Base-by-base conservation (phyloP, 345 rosid genomes). In the Lagerstroemia speciosa region DNA sequence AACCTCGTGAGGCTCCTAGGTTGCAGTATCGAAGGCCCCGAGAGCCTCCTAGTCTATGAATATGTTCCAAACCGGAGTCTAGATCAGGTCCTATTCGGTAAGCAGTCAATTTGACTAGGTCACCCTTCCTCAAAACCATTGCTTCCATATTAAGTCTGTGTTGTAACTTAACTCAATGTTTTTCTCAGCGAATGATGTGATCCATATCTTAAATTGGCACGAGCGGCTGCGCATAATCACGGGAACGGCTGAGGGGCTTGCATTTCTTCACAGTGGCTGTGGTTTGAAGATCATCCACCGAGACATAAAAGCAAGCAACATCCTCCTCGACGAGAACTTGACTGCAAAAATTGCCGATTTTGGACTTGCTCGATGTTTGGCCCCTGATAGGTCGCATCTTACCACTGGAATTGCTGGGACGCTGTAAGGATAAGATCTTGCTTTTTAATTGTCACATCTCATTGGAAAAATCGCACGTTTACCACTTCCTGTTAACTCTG, bases 11-110 rank as follows among this genome's bases (percentile, higher is more conserved):
- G 73, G 65, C 87, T 91, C 29, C 71, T 91, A 65, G 97, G 97
- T 27, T 91, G 97, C 74, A 87, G 93, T 77, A 87, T 89, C 26
- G 93, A 89, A 84, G 97, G 97, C 45, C 96, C 93, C 0, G 90
- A 89, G 50, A 87, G 97, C 78, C 90, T 89, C 77, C 83, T 91
- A 26, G 89, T 91, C 57, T 89, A 91, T 33, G 97, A 91, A 73
- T 89, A 85, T 73, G 83, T 89, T 46, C 89, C 85, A 4, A 91
- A 91, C 38, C 80, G 82, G 69, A 87, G 96, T 75, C 91, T 91
- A 0, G 91, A 89, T 69, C 90, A 87, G 72, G 76, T 87, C 68
- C 84, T 89, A 64, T 91, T 91, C 45, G 63, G 97, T 89, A 73
- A 77, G 85, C 38, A 40, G 32, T 12, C 29, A 27, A 2, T 5